Evolutionary conservation across 306 rosid genomes (phyloP), one percentile per base, ranked within the genome.

Genomic region (Glycine soja): DNA sequence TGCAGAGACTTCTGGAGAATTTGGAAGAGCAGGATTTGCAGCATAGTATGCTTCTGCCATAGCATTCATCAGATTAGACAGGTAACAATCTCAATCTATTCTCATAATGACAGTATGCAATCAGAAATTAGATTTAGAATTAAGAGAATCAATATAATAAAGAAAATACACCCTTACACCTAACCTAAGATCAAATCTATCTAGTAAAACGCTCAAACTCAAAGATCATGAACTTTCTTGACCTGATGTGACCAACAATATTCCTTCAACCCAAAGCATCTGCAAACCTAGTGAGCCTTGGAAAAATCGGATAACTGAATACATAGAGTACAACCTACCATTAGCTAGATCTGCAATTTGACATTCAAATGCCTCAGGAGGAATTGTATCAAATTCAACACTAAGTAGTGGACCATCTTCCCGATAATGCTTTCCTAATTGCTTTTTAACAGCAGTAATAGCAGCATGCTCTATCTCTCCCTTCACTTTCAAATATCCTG

Each of bases 391-490:
- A 83, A 96, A 96, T 71, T 93, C 97, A 50, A 96, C 89, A 51
- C 93, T 89, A 81, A 93, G 95, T 2, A 85, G 88, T 13, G 99
- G 99, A 80, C 99, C 99, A 83, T 96, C 94, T 86, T 89, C 97
- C 70, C 0, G 80, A 80, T 89, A 92, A 53, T 89, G 82, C 83
- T 78, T 82, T 68, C 99, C 99, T 81, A 96, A 74, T 83, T 93
- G 99, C 90, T 88, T 93, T 90, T 90, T 96, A 74, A 96, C 99
- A 48, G 97, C 94, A 75, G 93, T 96, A 75, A 96, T 90, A 81
- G 98, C 97, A 88, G 94, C 94, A 92, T 95, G 90, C 87, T 93
- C 99, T 74, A 88, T 89, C 83, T 96, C 99, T 6, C 98, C 97
- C 87, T 93, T 96, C 80, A 96, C 91, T 89, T 96, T 96, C 89